Base-by-base conservation (phyloP, 2,329 filamentous ascomycete genomes). In the Aspergillus piperis region DNA sequence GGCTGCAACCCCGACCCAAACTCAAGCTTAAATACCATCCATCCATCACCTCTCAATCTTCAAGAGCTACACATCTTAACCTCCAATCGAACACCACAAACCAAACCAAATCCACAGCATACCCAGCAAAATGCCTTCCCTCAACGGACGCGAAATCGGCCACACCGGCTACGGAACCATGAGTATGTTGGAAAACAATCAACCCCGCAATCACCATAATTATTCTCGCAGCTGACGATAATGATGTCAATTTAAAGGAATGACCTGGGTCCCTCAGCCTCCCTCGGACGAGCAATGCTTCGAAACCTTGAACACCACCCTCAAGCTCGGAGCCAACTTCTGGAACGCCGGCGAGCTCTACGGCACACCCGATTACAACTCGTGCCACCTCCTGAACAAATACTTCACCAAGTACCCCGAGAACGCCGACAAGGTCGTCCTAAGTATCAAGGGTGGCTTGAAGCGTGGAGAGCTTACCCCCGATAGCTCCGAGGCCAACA, bases 311-410 rank as follows among this genome's bases (percentile, higher is more conserved):
- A 82, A 83, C 65, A 79, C 83, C 17, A 78, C 86, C 5, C 71
- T 87, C 23, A 73, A 75, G 23, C 67, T 74, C 1, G 79, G 80
- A 32, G 75, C 78, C 54, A 80, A 80, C 61, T 77, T 82, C 67
- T 89, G 86, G 86, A 89, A 88, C 66, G 86, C 80, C 39, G 87
- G 81, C 63, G 86, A 89, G 69, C 83, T 89, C 69, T 90, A 90
- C 75, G 88, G 88, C 41, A 81, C 73, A 0, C 71, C 82, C 1
- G 78, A 84, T 19, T 80, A 80, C 68, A 88, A 89, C 75, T 85
- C 82, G 2, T 73, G 88, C 68, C 82, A 83, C 32, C 74, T 90
- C 8, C 74, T 90, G 30, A 81, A 84, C 62, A 78, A 80, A 25
- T 90, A 90, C 75, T 88, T 90, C 69, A 80, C 80, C 32, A 81